A percentile compares a stretch with the other conserved stretches of the same genome.
phyloP scores from a whole-genome alignment of 2,329 filamentous ascomycete genomes.

The Rhynchosporium graminicola region DNA sequence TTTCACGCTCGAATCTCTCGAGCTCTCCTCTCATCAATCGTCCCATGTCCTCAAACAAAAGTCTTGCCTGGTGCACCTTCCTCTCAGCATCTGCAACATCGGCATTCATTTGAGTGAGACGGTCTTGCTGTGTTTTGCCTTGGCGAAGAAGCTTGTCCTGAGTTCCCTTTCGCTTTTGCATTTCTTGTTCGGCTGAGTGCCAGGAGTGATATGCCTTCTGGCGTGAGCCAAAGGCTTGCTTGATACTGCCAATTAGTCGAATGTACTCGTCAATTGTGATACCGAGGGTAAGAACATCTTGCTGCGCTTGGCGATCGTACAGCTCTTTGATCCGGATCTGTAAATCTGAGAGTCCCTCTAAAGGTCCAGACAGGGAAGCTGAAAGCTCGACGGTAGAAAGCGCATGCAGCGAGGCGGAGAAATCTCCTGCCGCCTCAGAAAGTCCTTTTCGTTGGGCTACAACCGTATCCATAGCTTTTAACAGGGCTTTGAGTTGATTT shows the following conservation, averaged over 20 bases:
- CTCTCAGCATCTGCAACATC: constrained; percentile 95
- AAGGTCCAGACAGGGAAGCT: constrained; percentile 79
- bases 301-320: constrained; percentile 94
- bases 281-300: constrained; percentile 92
- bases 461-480: constrained; percentile 94
- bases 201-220: constrained; percentile 96
- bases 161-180: constrained; percentile 83
- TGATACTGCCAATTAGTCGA: constrained; percentile 90
- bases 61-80: constrained; percentile 83
- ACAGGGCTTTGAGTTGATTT: constrained; percentile 81
- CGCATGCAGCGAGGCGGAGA: constrained; percentile 88
- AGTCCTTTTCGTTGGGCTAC: constrained; percentile 90
- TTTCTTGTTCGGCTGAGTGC: constrained; percentile 86
- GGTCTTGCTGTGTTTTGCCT: constrained; percentile 93
- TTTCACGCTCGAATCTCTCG: constrained; percentile 92
- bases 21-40: constrained; percentile 87
- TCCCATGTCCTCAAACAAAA: constrained; percentile 97
- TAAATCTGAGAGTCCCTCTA: constrained; percentile 89
- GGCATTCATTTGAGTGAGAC: constrained; percentile 86
- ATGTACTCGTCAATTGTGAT: constrained; percentile 99
- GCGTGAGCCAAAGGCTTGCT: constrained; percentile 86
- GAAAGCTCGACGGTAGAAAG: constrained; percentile 92
- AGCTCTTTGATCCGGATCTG: constrained; percentile 93
- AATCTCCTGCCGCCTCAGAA: constrained; percentile 89
- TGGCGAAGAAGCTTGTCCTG: constrained; percentile 96